These are phyloP conservation scores for Starmera pachycereana DNA, from an alignment of 805 yeast species.

Conservation along the genomic window DNA sequence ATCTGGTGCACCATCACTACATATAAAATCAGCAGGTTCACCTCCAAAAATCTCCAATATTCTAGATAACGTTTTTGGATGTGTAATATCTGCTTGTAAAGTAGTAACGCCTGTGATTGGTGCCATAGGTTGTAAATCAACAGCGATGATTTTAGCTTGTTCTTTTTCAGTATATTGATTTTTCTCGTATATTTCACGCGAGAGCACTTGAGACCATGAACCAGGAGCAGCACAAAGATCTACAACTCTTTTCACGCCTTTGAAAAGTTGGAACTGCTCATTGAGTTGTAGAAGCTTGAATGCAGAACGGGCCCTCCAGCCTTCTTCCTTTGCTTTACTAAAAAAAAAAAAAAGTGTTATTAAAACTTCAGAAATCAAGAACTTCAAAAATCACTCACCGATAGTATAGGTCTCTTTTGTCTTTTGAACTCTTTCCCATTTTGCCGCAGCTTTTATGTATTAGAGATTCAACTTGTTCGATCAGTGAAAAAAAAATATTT, in stretches of 20 bases:
- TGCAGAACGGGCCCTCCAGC: conserved; percentile 96
- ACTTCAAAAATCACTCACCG: conserved; percentile 19
- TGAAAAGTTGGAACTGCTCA: conserved; percentile 75
- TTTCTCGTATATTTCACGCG: conserved; percentile 49
- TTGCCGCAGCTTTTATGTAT: background rate
- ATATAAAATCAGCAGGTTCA: conserved; percentile 88
- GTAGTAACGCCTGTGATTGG: conserved; percentile 89
- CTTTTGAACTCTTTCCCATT: conserved; percentile 95
- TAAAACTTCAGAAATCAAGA: too few species aligned
- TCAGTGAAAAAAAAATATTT: background rate
- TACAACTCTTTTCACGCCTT: conserved; percentile 71
- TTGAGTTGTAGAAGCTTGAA: conserved; percentile 85
- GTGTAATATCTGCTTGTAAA: conserved; percentile 94
- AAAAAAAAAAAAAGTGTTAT: background rate
- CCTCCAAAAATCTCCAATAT: conserved; percentile 82
- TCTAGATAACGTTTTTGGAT: conserved; percentile 73
- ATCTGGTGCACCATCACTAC: conserved; percentile 98
- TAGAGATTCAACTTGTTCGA: too few species aligned
- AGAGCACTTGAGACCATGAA: conserved; percentile 94
- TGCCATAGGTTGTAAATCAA: conserved; percentile 94
- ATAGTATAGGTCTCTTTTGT: conserved; percentile 85
- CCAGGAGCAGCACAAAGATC: conserved; percentile 99
- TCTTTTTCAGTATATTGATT: conserved; percentile 18
- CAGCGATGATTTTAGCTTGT: conserved; percentile 76
- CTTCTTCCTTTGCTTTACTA: conserved; percentile 93